A percentile compares a stretch with the other conserved stretches of the same genome.
Conservation (phyloP, 163 green algal genomes). For the Scenedesmus sp. region DNA sequence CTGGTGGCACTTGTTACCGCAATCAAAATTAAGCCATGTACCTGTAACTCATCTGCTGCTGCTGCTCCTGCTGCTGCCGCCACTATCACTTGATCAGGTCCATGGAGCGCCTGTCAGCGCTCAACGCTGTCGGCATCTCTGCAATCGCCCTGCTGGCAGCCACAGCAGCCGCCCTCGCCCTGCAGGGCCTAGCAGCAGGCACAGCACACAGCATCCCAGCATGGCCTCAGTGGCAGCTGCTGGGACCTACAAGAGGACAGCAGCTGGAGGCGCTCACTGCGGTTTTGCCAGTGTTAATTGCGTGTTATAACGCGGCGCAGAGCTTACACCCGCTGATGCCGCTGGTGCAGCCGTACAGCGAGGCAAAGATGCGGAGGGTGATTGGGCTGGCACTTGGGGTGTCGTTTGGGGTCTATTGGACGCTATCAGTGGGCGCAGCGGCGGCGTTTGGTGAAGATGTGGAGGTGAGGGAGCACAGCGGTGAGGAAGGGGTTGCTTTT, state of each 20-base stretch:
- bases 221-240: slow-evolving; percentile 27
- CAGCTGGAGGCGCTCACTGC: slow-evolving; percentile 21
- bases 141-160: slow-evolving; percentile 32
- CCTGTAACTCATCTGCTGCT: neutral
- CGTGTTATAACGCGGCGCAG: slow-evolving; percentile 41
- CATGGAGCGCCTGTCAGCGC: neutral
- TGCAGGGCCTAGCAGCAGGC: neutral
- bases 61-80: neutral
- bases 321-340: slow-evolving; percentile 47
- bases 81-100: neutral
- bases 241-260: neutral
- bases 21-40: too few relatives aligned
- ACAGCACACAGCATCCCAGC: neutral
- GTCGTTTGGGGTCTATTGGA: neutral
- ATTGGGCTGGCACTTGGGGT: neutral
- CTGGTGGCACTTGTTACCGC: neutral
- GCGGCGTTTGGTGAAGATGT: slow-evolving; percentile 29
- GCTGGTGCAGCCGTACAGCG: slow-evolving; percentile 23
- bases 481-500: neutral
- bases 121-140: slow-evolving; percentile 40
- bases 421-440: slow-evolving; percentile 16
- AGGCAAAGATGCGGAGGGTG: neutral
- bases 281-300: slow-evolving; percentile 15
- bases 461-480: neutral
- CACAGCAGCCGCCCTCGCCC: slow-evolving; percentile 3